Conservation (phyloP, 805 yeast species). For the Ogataea wickerhamii region DNA sequence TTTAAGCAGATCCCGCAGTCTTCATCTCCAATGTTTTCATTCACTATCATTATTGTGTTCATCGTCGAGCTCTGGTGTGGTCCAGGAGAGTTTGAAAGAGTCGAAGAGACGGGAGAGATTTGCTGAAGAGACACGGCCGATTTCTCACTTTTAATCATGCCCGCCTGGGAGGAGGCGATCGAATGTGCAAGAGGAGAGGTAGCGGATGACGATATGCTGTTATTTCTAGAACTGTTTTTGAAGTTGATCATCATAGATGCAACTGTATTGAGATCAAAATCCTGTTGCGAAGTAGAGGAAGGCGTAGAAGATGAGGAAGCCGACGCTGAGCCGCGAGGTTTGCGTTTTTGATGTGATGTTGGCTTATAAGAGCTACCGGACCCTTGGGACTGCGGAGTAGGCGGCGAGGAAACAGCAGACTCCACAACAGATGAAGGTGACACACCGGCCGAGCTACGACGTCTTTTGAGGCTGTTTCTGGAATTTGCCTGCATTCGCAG, state of each 20-base stretch:
- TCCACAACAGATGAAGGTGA: slow-evolving; percentile 17
- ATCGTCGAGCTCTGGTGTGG: slow-evolving; percentile 2
- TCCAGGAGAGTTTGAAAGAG: slow-evolving; percentile 39
- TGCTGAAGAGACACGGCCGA: slow-evolving; percentile 16
- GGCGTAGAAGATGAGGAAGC: slow-evolving; percentile 6
- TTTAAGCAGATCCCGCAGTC: slow-evolving; percentile 66
- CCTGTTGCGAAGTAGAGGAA: slow-evolving; percentile 9
- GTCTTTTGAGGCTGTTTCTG: slow-evolving; percentile 4
- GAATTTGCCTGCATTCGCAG: slow-evolving; percentile 16
- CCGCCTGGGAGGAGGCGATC: slow-evolving; percentile 3
- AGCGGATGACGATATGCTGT: slow-evolving; percentile 22
- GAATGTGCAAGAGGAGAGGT: slow-evolving; percentile 16
- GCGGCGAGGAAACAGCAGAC: slow-evolving; percentile 13
- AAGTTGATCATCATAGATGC: slow-evolving; percentile 30
- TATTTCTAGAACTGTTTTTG: slow-evolving; percentile 25
- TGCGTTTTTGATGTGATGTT: neutral
- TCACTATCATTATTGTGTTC: slow-evolving; percentile 2
- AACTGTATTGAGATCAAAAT: slow-evolving; percentile 24
- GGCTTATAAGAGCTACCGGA: neutral
- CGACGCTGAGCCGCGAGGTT: neutral
- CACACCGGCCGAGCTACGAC: slow-evolving; percentile 11
- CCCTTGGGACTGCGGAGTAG: slow-evolving; percentile 16
- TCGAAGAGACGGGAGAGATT: slow-evolving; percentile 51
- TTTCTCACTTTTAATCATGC: slow-evolving; percentile 5
- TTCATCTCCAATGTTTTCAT: slow-evolving; percentile 16